Evolutionary conservation across 345 rosid genomes (phyloP).

Genomic region (Noccaea bulbosa): DNA sequence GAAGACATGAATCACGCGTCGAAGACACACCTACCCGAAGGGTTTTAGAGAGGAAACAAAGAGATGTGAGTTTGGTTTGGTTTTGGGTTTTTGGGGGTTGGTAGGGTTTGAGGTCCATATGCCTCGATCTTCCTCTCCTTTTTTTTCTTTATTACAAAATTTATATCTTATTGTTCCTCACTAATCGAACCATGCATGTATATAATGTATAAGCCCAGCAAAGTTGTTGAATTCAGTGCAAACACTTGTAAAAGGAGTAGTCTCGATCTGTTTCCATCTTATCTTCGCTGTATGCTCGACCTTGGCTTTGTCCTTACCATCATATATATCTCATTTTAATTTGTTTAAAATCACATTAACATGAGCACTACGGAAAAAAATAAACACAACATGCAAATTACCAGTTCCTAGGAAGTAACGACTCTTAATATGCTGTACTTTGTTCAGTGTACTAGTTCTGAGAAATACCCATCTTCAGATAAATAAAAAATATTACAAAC

Average conservation of each 20-base stretch:
- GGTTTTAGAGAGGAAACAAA: conserved; percentile 24
- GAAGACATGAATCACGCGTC: conserved; percentile 34
- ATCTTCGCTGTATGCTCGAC: conserved; percentile 44
- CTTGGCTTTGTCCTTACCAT: conserved; percentile 44
- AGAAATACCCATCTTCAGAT: conserved; percentile 16
- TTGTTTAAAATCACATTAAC: background rate
- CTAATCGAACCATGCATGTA: conserved; percentile 31
- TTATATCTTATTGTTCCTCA: background rate
- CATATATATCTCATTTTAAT: conserved; percentile 1
- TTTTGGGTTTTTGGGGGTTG: conserved; percentile 39
- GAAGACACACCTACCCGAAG: conserved; percentile 43
- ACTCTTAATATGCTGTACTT: conserved; percentile 5
- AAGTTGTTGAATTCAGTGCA: conserved; percentile 45
- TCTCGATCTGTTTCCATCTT: conserved; percentile 44
- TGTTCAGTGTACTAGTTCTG: conserved; percentile 21
- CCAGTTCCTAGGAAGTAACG: conserved; percentile 22
- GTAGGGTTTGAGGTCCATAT: conserved; percentile 46
- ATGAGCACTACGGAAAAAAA: background rate
- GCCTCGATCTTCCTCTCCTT: conserved; percentile 28
- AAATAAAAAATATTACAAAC: background rate
- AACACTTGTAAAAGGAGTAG: conserved; percentile 46
- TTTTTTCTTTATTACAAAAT: conserved; percentile 4
- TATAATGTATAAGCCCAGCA: conserved; percentile 6
- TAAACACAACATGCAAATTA: conserved; percentile 8
- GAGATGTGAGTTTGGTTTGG: conserved; percentile 43